Base-by-base conservation (phyloP, 2,329 filamentous ascomycete species). In the Rhynchosporium agropyri region DNA sequence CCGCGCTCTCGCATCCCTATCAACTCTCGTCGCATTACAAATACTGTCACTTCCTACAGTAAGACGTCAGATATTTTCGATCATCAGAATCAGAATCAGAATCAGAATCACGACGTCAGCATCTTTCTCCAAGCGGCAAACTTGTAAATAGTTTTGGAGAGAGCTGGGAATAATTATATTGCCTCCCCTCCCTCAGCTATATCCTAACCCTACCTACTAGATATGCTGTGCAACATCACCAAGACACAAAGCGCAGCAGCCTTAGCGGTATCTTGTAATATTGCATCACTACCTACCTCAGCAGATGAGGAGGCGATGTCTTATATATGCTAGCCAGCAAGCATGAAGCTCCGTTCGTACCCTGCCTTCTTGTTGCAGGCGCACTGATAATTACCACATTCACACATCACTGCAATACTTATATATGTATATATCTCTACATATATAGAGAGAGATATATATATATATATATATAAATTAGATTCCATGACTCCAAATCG, bases 151-250 rank as follows among this genome's bases (percentile, higher is more conserved):
- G 20, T 33, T 42, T 54, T 54, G 12, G 5, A 54, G 40, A 28
- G 20, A 42, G 20, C 51, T 40, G 9, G 36, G 26, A 54, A 54
- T 40, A 54, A 54, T 40, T 54, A 54, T 13, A 54, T 20, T 54
- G 28, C 51, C 38, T 42, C 20, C 33, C 51, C 38, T 12, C 38
- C 49, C 15, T 13, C 48, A 15, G n/a, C 51, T 7, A n/a, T 40
- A 9, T 13, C 31, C 20, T 20, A 20, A 20, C 20, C 20, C 20
- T 20, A 20, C 20, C 20, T 20, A 20, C 20, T 20, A 12, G 20
- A 15, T n/a, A 38, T 40, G 29, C 51, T 10, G 36, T 42, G 20
- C 51, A 42, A 38, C 12, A 36, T 13, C 31, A n/a, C 20, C 10
- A 33, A 26, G 12, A n/a, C 36, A 31, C 31, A 53, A 53, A 38